Base-by-base conservation (phyloP, 805 yeast genomes). In the Ogataea salicorniae region DNA sequence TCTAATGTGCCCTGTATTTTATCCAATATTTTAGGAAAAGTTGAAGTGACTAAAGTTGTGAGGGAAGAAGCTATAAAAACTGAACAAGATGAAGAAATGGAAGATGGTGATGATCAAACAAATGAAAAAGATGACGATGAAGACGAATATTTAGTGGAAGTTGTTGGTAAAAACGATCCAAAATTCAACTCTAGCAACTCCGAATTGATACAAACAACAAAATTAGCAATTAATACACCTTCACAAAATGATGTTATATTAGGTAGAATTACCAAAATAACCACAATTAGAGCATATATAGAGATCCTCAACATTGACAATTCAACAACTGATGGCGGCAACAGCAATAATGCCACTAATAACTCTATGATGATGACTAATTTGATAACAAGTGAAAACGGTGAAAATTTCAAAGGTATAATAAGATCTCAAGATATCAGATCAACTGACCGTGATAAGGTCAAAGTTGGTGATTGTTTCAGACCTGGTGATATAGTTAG, bases 401-500 rank as follows among this genome's bases (percentile, higher is more conserved):
- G 96, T 2, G 97, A 91, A 60, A 86, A 86, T 20, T 91, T 87
- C 69, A 88, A 85, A 58, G 98, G 95, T 0, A 74, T 89, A 7
- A 83, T 91, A 41, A 72, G 98, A 58, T 73, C 86, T 2, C 95
- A 89, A 65, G 99, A 94, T 66, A 81, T 94, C 1, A 75, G 97
- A 50, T 83, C 92, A 18, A 88, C 97, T 0, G 97, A 94, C 55
- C 74, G 96, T 59, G 99, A 94, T 62, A 80, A 80, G 59, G 91
- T 90, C 33, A 84, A 84, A 58, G 75, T 92, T 34, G 76, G 80
- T 48, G 87, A 87, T 17, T 76, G 90, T 61, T 94, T 83, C 68
- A 78, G 78, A 56, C 98, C 98, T 0, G 97, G 97, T 15, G 99
- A 94, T 66, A 79, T 94, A 45, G 87, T 94, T 2, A 75, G 96